Conservation (phyloP, 2,329 filamentous ascomycete species). For the Trichoderma arundinaceum region DNA sequence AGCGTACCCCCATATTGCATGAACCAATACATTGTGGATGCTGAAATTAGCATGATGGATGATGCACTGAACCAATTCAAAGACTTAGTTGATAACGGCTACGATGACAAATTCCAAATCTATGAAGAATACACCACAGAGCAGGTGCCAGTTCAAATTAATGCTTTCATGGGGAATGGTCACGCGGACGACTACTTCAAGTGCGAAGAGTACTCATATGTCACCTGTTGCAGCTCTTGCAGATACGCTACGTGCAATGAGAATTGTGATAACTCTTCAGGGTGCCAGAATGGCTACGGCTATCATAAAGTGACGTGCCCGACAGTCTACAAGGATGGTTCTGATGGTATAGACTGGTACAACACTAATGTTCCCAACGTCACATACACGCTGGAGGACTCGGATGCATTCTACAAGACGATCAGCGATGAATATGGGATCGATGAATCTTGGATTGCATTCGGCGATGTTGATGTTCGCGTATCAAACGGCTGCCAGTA, state of each 20-base stretch:
- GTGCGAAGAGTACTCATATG: constrained; percentile 26
- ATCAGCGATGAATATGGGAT: constrained; percentile 34
- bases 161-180: constrained; percentile 30
- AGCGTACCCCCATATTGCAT: constrained; percentile 32
- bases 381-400: constrained; percentile 33
- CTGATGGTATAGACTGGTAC: neutral
- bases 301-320: constrained; percentile 18
- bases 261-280: constrained; percentile 21
- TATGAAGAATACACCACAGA: constrained; percentile 31
- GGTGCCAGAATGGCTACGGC: constrained; percentile 24
- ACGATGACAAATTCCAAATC: constrained; percentile 33
- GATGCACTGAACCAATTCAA: constrained; percentile 30
- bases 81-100: constrained; percentile 32
- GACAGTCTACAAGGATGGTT: constrained; percentile 28
- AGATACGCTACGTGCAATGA: constrained; percentile 10
- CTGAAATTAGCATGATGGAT: constrained; percentile 30
- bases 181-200: constrained; percentile 31
- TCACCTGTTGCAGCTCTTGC: constrained; percentile 30
- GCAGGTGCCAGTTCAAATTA: constrained; percentile 30
- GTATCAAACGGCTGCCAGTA: constrained; percentile 32
- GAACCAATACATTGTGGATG: constrained; percentile 29
- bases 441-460: constrained; percentile 33
- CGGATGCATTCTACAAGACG: constrained; percentile 34
- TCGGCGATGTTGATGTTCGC: constrained; percentile 26
- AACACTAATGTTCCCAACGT: constrained; percentile 25